These are phyloP conservation scores for Fusarium buxicola DNA, from an alignment of 2,329 filamentous ascomycete genomes.

Conservation along the genomic window DNA sequence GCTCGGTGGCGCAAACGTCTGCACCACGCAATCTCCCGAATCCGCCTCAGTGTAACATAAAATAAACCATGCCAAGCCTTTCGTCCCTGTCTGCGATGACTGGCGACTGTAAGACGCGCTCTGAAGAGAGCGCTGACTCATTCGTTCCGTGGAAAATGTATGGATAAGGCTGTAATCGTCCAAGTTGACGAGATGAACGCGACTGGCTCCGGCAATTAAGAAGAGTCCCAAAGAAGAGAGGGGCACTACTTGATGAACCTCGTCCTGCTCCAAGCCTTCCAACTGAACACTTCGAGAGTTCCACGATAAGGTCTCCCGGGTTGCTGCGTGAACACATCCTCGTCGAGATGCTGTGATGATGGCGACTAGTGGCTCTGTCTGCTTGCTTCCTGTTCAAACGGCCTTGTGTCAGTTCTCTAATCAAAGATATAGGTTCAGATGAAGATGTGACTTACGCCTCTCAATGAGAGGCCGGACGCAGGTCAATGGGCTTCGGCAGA, in stretches of 20 bases:
- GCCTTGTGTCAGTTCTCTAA: not conserved
- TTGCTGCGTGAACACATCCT: constrained; percentile 63
- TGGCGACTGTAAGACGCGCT: constrained; percentile 63
- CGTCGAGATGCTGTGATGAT: constrained; percentile 61
- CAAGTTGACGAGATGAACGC: constrained; percentile 69
- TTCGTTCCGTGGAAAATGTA: constrained; percentile 68
- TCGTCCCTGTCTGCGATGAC: constrained; percentile 62
- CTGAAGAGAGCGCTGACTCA: constrained; percentile 69
- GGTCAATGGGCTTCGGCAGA: constrained; percentile 65
- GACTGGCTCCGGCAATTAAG: constrained; percentile 67
- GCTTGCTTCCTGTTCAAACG: constrained; percentile 21
- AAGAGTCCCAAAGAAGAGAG: constrained; percentile 69
- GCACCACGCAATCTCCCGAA: constrained; percentile 71
- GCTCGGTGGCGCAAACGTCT: constrained; percentile 68
- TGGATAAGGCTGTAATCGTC: constrained; percentile 63
- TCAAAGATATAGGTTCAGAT: not conserved
- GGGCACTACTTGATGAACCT: constrained; percentile 65
- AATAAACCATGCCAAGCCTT: constrained; percentile 71
- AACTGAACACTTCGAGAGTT: constrained; percentile 58
- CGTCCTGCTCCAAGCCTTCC: constrained; percentile 60
- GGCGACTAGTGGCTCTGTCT: constrained; percentile 28
- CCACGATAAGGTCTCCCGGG: constrained; percentile 60
- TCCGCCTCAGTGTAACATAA: constrained; percentile 71
- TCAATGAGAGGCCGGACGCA: constrained; percentile 61
- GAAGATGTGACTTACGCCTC: constrained; percentile 53